These are phyloP conservation scores for Austroboletus novae-zelandiae DNA, from an alignment of 1,284 basidiomycete genomes.

Conservation along the genomic window DNA sequence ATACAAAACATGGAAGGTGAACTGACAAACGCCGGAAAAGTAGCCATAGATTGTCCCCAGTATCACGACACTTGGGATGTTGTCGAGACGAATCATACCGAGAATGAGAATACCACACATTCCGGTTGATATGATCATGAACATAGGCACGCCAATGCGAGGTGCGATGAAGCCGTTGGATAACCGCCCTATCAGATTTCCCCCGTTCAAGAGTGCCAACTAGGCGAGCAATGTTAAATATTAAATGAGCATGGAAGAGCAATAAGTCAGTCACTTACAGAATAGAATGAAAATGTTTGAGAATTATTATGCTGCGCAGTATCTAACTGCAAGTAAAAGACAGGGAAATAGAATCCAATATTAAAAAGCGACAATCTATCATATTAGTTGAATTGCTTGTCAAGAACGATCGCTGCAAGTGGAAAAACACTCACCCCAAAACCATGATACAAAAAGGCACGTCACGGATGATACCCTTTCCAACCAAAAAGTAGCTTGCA, in stretches of 20 bases:
- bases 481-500: conserved; percentile 20
- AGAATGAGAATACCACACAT: conserved; percentile 29
- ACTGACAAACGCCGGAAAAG: conserved; percentile 39
- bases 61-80: conserved; percentile 15
- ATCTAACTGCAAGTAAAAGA: conserved; percentile 33
- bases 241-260: background rate
- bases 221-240: conserved; percentile 2
- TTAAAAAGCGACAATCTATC: conserved; percentile 20
- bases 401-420: background rate
- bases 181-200: conserved; percentile 25
- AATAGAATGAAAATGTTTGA: conserved; percentile 32
- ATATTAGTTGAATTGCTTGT: background rate
- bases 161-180: conserved; percentile 25
- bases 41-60: conserved; percentile 35
- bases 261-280: conserved; percentile 14
- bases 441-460: conserved; percentile 21
- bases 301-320: conserved; percentile 25
- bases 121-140: conserved; percentile 21
- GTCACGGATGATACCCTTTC: conserved; percentile 17
- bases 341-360: conserved; percentile 20
- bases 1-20: too few species aligned
- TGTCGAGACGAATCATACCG: conserved; percentile 27
- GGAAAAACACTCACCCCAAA: conserved; percentile 19
- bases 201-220: conserved; percentile 29
- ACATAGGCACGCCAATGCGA: conserved; percentile 16